Evolutionary conservation across 202 grass and related monocot genomes (phyloP).

Genomic region (Carex arenaria): DNA sequence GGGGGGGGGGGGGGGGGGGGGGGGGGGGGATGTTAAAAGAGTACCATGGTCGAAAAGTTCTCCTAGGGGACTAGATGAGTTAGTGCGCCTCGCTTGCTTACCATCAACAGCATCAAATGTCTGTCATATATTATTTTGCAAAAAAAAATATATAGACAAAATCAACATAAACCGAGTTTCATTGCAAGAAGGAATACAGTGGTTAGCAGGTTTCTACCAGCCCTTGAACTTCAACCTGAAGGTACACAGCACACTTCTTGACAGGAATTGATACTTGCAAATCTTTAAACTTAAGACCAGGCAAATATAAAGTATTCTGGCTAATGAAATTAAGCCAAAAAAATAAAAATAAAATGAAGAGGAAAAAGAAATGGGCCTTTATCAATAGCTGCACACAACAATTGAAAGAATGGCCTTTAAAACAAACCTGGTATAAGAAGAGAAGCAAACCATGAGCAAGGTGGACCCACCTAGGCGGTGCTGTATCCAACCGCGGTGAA

Average conservation of each 20-base stretch:
- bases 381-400: background rate
- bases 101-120: constrained; percentile 99
- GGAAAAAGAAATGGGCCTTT: background rate
- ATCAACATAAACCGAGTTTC: constrained; percentile 1
- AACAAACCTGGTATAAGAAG: constrained; percentile 98
- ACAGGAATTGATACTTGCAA: background rate
- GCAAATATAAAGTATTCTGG: background rate
- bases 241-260: background rate
- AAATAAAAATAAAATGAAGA: background rate
- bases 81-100: constrained; percentile 98
- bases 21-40: background rate
- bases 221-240: background rate
- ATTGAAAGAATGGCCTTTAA: constrained; percentile 24
- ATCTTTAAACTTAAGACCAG: background rate
- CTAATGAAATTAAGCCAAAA: background rate
- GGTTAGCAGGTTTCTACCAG: background rate
- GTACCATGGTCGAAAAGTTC: constrained; percentile 99
- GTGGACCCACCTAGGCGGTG: constrained; percentile 98
- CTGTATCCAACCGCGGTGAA: constrained; percentile 79
- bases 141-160: background rate
- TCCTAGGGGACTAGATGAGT: constrained; percentile 97
- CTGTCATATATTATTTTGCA: constrained; percentile 41
- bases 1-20: background rate
- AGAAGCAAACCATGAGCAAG: constrained; percentile 96
- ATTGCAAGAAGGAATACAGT: background rate